A percentile compares a stretch with the other conserved stretches of the same genome.
These are phyloP conservation scores for Lipomyces yamanashiensis DNA, from an alignment of 805 yeast species.

Conservation along the genomic window DNA sequence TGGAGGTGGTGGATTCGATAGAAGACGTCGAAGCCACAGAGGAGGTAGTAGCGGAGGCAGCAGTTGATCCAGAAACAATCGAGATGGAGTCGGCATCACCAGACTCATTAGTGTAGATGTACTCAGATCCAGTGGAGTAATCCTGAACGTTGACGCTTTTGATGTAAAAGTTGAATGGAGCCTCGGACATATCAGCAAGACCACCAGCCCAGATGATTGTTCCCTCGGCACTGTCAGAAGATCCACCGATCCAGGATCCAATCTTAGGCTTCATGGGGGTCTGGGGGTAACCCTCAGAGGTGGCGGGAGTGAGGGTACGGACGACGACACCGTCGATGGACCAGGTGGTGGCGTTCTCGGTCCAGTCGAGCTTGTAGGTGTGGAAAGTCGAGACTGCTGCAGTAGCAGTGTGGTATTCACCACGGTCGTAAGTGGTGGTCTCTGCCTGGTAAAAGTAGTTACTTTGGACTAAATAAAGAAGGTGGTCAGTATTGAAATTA, in stretches of 20 bases:
- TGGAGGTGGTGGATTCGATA: conserved; percentile 2
- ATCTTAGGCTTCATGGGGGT: conserved; percentile 79
- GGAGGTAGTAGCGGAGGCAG: conserved; percentile 30
- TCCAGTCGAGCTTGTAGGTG: conserved; percentile 87
- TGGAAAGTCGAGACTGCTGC: conserved; percentile 65
- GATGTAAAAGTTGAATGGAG: conserved; percentile 66
- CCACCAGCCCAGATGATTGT: conserved; percentile 83
- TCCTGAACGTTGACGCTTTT: conserved; percentile 62
- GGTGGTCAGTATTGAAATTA: background rate
- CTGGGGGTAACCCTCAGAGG: conserved; percentile 75
- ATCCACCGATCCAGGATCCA: conserved; percentile 60
- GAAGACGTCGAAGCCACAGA: conserved; percentile 17
- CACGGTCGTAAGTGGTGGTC: conserved; percentile 78
- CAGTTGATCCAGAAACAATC: conserved; percentile 41
- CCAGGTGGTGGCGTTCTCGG: conserved; percentile 67
- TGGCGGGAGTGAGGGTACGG: conserved; percentile 59
- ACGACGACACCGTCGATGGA: conserved; percentile 69
- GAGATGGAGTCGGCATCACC: conserved; percentile 51
- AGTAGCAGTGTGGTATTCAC: conserved; percentile 65
- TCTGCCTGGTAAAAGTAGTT: conserved; percentile 79
- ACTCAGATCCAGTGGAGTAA: conserved; percentile 55
- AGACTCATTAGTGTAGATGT: conserved; percentile 49
- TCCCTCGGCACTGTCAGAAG: conserved; percentile 56
- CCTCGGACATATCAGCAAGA: conserved; percentile 61
- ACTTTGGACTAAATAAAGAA: conserved; percentile 28